Base-by-base conservation (phyloP, 371 early-diverging fungal genomes). In the Choanephora cucurbitarum region DNA sequence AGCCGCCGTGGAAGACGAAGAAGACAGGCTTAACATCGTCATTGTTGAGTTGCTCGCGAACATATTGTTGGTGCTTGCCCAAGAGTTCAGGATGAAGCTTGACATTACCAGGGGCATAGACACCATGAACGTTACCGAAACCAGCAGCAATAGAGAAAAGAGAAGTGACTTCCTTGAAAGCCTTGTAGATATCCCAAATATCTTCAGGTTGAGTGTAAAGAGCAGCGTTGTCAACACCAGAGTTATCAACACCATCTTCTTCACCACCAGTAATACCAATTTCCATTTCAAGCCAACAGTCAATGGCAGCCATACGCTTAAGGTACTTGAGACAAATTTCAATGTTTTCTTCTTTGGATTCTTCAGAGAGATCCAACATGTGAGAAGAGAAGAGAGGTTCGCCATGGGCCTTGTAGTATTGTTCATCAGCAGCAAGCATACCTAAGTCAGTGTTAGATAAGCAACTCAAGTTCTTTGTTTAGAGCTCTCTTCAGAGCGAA, bases 221-320 rank as follows among this genome's bases (percentile, higher is more conserved):
- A 21, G 88, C 57, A 57, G 88, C 81, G 67, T 91, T 93, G 73
- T 93, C 93, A 49, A 93, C 92, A 33, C 73, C 80, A 66, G 90
- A 86, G 82, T 94, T 93, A 83, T 94, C 91, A 55, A 94, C 95
- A 75, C 95, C 95, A 67, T 94, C 95, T 78, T 94, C 95, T 79
- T 94, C 95, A 63, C 95, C 95, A 73, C 95, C 94, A 24, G 94
- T 94, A 73, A 94, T 91, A 76, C 95, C 95, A 52, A 94, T 94
- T 82, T 94, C 95, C 93, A 94, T 94, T 78, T 94, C 95, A 57
- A 94, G 82, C 64, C 85, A 82, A 62, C 84, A 84, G 67, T 88
- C 82, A 70, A 94, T 91, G 55, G 85, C 80, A 28, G 90, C 88
- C 90, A 92, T 91, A 60, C 94, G 89, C 77, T 88, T 75, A 67